Evolutionary conservation across 163 green algal species (phyloP).

Genomic region (Volvox carteri): DNA sequence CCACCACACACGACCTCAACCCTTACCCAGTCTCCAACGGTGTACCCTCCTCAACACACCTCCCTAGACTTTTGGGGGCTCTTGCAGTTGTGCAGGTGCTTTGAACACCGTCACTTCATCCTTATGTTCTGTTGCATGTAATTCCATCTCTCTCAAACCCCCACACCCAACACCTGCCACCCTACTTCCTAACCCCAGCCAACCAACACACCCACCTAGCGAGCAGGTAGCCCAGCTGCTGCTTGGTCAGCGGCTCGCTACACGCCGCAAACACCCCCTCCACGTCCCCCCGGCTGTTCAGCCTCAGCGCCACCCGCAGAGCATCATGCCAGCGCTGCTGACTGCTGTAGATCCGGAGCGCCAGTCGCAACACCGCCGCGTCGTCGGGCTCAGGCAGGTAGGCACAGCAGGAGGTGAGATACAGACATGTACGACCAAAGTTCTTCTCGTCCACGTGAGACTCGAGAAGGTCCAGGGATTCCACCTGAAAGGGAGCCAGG

Average conservation of each 20-base stretch:
- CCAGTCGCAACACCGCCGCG: slow-evolving; percentile 77
- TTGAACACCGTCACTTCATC: too few relatives aligned
- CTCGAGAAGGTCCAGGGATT: slow-evolving; percentile 85
- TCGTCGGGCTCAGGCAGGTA: slow-evolving; percentile 97
- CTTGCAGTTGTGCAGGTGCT: too few relatives aligned
- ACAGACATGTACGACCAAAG: slow-evolving; percentile 92
- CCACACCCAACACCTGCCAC: background rate
- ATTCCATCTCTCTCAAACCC: background rate
- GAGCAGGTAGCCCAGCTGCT: slow-evolving; percentile 96
- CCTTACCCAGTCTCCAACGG: too few relatives aligned
- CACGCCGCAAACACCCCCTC: slow-evolving; percentile 78
- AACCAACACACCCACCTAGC: slow-evolving; percentile 74
- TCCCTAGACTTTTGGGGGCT: too few relatives aligned
- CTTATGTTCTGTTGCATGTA: too few relatives aligned
- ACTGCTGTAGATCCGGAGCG: slow-evolving; percentile 87
- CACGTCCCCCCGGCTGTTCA: slow-evolving; percentile 81
- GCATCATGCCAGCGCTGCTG: slow-evolving; percentile 82
- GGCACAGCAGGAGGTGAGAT: slow-evolving; percentile 90
- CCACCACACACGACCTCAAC: too few relatives aligned
- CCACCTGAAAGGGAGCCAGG: slow-evolving; percentile 65
- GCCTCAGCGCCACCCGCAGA: slow-evolving; percentile 88
- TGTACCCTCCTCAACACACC: too few relatives aligned
- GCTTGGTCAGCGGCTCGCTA: slow-evolving; percentile 82
- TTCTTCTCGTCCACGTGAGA: slow-evolving; percentile 91
- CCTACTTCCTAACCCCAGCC: background rate